Evolutionary conservation across 345 rosid genomes (phyloP), one percentile per base, ranked within the genome.

Genomic region (Murraya paniculata): DNA sequence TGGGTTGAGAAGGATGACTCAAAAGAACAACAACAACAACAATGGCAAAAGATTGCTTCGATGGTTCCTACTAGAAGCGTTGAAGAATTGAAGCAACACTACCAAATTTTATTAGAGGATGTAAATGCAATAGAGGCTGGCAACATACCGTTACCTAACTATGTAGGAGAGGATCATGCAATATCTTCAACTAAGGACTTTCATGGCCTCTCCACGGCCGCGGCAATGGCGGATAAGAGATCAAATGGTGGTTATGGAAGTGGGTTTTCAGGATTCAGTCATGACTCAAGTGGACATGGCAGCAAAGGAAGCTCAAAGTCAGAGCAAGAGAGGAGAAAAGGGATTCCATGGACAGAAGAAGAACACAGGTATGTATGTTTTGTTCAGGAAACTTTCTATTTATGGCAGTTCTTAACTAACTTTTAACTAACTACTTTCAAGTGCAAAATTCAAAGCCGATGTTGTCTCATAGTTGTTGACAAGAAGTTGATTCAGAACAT

Each of bases 301-400:
- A 85, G 90, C 31, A 87, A 87, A 85, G 89, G 89, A 64, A 83
- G 86, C 5, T 86, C 94, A 13, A 87, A 86, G 86, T 83, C 92
- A 0, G 98, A 95, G 68, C 98, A 93, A 81, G 98, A 95, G 84
- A 87, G 97, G 77, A 82, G 87, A 79, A 94, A 94, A 86, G 98
- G 98, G 27, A 90, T 91, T 79, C 98, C 98, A 33, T 94, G 98
- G 98, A 95, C 98, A 5, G 98, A 93, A 86, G 98, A 95, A 86
- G 98, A 95, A 73, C 98, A 95, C 78, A 89, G 98, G 98, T 94
- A 83, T 66, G 98, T 94, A 83, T 66, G 22, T 22, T 65, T 56
- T 10, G 72, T 41, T 39, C 58, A 55, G 53, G 73, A 25, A 4
- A 41, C 14, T 31, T 24, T 36, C 1, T 68, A 3, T 45, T 64